Conservation (phyloP, 768 basidiomycete genomes). For the Paxillus involutus region DNA sequence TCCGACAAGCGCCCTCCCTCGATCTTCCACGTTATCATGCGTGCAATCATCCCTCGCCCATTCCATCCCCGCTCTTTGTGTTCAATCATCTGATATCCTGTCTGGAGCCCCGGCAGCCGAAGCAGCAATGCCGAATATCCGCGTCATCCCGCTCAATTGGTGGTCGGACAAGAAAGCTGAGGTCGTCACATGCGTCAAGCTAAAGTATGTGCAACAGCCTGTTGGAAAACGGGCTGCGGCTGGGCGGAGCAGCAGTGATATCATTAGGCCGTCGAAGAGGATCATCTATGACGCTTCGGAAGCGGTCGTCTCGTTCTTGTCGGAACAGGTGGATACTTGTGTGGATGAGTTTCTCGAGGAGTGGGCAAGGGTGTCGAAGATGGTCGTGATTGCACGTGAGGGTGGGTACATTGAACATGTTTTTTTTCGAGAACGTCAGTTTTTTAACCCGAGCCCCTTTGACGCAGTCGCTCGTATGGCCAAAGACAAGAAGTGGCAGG, state of each 20-base stretch:
- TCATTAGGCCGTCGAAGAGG: constrained; percentile 82
- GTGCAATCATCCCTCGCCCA: constrained; percentile 73
- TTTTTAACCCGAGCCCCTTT: not conserved
- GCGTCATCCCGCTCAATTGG: constrained; percentile 87
- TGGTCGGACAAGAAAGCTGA: constrained; percentile 80
- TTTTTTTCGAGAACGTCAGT: not conserved
- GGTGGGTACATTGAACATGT: constrained; percentile 41
- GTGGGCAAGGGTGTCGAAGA: constrained; percentile 91
- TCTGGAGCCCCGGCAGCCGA: constrained; percentile 85
- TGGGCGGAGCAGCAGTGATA: constrained; percentile 45
- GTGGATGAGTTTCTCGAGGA: constrained; percentile 90
- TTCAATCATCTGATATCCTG: constrained; percentile 78
- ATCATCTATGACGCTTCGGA: constrained; percentile 89
- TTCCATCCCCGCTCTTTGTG: constrained; percentile 81
- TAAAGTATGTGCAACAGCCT: constrained; percentile 87
- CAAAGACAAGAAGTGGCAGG: constrained; percentile 66
- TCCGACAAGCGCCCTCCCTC: constrained; percentile 43
- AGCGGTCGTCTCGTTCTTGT: constrained; percentile 86
- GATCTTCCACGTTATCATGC: constrained; percentile 48
- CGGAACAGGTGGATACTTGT: constrained; percentile 83
- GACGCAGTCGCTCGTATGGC: constrained; percentile 78
- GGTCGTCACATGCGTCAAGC: constrained; percentile 88
- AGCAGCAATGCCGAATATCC: constrained; percentile 90
- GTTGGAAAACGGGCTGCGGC: constrained; percentile 66
- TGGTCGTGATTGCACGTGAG: constrained; percentile 91